Evolutionary conservation across 306 rosid species (phyloP).

Genomic region (Cicer judaicum): DNA sequence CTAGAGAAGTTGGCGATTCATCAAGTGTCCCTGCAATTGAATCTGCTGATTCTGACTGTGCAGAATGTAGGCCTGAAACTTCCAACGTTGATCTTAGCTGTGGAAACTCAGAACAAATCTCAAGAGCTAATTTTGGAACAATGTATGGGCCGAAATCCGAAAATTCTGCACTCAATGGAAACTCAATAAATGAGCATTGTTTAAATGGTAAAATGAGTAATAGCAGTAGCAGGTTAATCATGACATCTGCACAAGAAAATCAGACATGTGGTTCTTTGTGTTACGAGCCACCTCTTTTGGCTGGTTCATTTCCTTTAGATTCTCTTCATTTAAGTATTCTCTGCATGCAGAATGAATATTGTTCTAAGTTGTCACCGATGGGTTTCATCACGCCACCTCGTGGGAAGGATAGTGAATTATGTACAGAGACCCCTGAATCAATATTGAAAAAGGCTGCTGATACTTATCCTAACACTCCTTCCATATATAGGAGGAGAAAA

Average conservation of each 20-base stretch:
- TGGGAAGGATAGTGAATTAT: slow-evolving; percentile 58
- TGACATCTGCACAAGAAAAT: slow-evolving; percentile 58
- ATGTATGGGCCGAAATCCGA: slow-evolving; percentile 40
- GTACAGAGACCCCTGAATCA: slow-evolving; percentile 78
- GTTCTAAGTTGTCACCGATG: slow-evolving; percentile 60
- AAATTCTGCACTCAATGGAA: slow-evolving; percentile 46
- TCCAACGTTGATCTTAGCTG: slow-evolving; percentile 54
- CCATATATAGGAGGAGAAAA: slow-evolving; percentile 84
- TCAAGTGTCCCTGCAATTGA: slow-evolving; percentile 65
- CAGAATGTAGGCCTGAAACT: slow-evolving; percentile 57
- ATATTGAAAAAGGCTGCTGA: slow-evolving; percentile 83
- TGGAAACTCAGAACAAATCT: slow-evolving; percentile 57
- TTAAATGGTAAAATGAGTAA: slow-evolving; percentile 51
- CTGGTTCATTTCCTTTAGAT: slow-evolving; percentile 61
- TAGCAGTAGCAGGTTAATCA: slow-evolving; percentile 51
- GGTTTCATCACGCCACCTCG: slow-evolving; percentile 88
- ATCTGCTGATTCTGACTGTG: slow-evolving; percentile 70
- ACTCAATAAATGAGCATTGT: slow-evolving; percentile 48
- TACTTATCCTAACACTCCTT: slow-evolving; percentile 91
- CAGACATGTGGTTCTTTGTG: slow-evolving; percentile 67
- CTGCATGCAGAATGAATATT: slow-evolving; percentile 57
- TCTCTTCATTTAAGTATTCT: slow-evolving; percentile 53
- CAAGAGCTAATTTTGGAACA: slow-evolving; percentile 53
- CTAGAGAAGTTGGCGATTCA: slow-evolving; percentile 61
- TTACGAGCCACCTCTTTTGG: slow-evolving; percentile 73